Evolutionary conservation across 495 filamentous ascomycete genomes (phyloP), one percentile per base, ranked within the genome.

Genomic region (Xylaria scruposa): DNA sequence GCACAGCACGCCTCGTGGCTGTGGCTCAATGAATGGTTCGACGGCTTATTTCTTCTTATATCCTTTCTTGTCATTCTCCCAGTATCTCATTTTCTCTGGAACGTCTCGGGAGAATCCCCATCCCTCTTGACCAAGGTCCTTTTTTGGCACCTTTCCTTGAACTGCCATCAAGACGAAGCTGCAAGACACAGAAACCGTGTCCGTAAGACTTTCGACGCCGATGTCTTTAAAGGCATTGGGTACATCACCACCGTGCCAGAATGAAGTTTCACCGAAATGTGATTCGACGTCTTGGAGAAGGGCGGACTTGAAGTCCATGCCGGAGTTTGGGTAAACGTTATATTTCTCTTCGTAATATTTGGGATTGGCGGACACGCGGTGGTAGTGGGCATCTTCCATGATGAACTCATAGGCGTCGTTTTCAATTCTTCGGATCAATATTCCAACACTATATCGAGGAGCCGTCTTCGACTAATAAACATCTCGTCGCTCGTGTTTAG

Each of bases 311-410:
- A 66, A 66, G 44, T 66, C 63, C 63, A 49, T 53, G 29, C 26
- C 63, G 9, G 21, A n/a, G n/a, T 49, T 51, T 10, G 24, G 21
- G 29, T 49, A 33, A 13, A 51, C 24, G 8, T 51, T 17, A 21
- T 51, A 38, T n/a, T 66, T 38, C 1, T 33, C 13, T 36, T 31
- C 21, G 31, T 31, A 31, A 10, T 65, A 46, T 26, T 65, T 31
- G 40, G n/a, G 21, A 17, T 46, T 36, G 63, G 42, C 17, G 19
- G 46, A 66, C 26, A 51, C 10, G 26, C 31, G 24, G 29, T 49
- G 63, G 47, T 51, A 66, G 47, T 49, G 31, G n/a, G 63, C 24
- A 24, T 66, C 63, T 21, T 66, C 63, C 42, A 66, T 66, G 33
- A 66, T 38, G 15, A 66, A 38, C 26, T 66, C 46, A 5, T 31